Evolutionary conservation across 805 yeast species (phyloP), one percentile per base, ranked within the genome.

Genomic region (Danielia reshetovae): DNA sequence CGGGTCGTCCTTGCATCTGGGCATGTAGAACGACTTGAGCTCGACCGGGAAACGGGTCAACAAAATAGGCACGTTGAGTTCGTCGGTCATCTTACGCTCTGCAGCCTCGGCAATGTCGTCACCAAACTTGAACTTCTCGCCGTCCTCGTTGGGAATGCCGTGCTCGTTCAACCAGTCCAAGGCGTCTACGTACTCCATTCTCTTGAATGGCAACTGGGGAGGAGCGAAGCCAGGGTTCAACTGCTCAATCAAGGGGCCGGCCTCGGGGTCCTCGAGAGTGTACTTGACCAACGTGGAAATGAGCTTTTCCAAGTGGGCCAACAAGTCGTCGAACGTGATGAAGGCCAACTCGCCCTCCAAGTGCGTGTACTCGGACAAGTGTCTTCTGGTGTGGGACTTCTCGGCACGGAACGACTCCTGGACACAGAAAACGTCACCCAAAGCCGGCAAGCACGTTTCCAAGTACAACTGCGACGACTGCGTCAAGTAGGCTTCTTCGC

Each of bases 41-140:
- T 83, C 96, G 34, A 87, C 86, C 35, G 99, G 99, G 90, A 93
- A 93, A 55, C 89, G 77, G 37, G 79, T 90, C 61, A 93, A 79
- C 50, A 93, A 74, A 51, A 93, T 89, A 46, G 99, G 99, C 46
- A 75, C 84, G 57, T 89, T 89, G 61, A 93, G 83, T 40, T 85
- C 76, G 61, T 93, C 99, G 22, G 96, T 87, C 99, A 93, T 93
- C 65, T 82, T 85, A 62, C 99, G 85, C 75, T 93, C 99, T 40
- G 97, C 98, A 37, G 98, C 98, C 70, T 93, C 99, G 42, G 97
- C 97, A 46, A 93, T 93, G 62, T 93, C 99, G 59, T 93, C 99
- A 62, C 99, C 99, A 51, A 93, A 93, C 66, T 83, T 77, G 81
- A 90, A 93, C 49, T 72, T 68, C 59, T 87, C 84, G 44, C 93